Evolutionary conservation across 2,329 filamentous ascomycete genomes (phyloP).

Genomic region (Emydomyces testavorans): DNA sequence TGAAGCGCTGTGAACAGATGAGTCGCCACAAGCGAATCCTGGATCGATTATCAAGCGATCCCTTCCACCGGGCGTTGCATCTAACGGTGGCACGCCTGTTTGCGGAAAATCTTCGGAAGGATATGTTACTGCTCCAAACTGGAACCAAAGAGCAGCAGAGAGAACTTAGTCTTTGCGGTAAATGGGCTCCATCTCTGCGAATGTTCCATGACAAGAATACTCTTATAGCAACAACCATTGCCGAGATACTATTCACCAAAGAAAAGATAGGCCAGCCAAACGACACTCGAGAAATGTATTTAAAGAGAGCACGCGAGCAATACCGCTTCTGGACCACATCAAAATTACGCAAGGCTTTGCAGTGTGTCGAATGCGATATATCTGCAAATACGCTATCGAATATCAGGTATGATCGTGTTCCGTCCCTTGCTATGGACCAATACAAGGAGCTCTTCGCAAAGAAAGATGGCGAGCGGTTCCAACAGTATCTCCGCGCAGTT

Average conservation of each 20-base stretch:
- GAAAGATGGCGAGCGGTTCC: conserved; percentile 43
- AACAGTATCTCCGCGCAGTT: conserved; percentile 41
- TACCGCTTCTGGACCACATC: conserved; percentile 43
- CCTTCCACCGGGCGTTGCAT: conserved; percentile 44
- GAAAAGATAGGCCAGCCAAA: conserved; percentile 25
- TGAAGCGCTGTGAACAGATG: conserved; percentile 24
- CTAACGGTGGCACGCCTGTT: conserved; percentile 46
- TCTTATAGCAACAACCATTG: conserved; percentile 46
- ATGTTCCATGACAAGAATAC: conserved; percentile 50
- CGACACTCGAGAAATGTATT: conserved; percentile 39
- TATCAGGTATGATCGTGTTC: conserved; percentile 48
- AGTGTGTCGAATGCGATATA: conserved; percentile 41
- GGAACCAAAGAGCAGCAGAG: conserved; percentile 33
- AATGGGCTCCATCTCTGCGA: conserved; percentile 48
- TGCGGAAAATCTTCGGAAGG: conserved; percentile 42
- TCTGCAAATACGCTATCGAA: conserved; percentile 42
- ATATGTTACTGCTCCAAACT: conserved; percentile 35
- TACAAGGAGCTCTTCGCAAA: conserved; percentile 41
- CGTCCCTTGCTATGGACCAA: conserved; percentile 46
- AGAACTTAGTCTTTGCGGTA: conserved; percentile 46
- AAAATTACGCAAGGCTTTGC: conserved; percentile 41
- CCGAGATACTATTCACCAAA: conserved; percentile 42
- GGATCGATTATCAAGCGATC: conserved; percentile 34
- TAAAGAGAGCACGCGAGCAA: conserved; percentile 43
- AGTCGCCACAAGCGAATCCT: conserved; percentile 35